These are phyloP conservation scores for Botrytis deweyae DNA, from an alignment of 2,329 filamentous ascomycete species.

Conservation along the genomic window DNA sequence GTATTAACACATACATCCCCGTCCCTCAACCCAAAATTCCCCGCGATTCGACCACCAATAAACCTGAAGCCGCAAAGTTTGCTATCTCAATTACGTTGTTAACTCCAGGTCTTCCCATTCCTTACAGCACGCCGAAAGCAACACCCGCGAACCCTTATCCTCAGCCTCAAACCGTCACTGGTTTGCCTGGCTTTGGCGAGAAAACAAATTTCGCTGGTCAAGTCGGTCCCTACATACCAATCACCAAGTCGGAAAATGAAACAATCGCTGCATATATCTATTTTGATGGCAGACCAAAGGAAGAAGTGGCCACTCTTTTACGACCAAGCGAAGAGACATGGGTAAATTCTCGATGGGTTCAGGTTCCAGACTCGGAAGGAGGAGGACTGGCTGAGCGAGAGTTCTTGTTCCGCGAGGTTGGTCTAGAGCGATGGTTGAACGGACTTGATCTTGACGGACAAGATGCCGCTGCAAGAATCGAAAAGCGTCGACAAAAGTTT, in stretches of 20 bases:
- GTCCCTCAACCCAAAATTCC: slow-evolving; percentile 84
- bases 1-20: slow-evolving; percentile 96
- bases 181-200: slow-evolving; percentile 57
- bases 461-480: slow-evolving; percentile 84
- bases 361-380: slow-evolving; percentile 85
- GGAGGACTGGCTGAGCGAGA: slow-evolving; percentile 94
- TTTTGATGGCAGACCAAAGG: slow-evolving; percentile 91
- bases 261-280: slow-evolving; percentile 99
- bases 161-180: slow-evolving; percentile 76
- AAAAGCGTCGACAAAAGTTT: slow-evolving; percentile 81
- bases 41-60: slow-evolving; percentile 59
- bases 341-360: slow-evolving; percentile 98
- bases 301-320: slow-evolving; percentile 92
- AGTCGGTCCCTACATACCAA: slow-evolving; percentile 84
- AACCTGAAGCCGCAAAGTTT: slow-evolving; percentile 91
- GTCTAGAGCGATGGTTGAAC: slow-evolving; percentile 93
- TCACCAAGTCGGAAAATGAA: slow-evolving; percentile 91
- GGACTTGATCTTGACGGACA: slow-evolving; percentile 92
- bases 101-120: slow-evolving; percentile 82
- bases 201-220: slow-evolving; percentile 53
- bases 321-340: slow-evolving; percentile 95
- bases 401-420: slow-evolving; percentile 95
- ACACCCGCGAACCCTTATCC: slow-evolving; percentile 75
- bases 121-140: slow-evolving; percentile 86
- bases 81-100: slow-evolving; percentile 97